Percentiles rank a stretch among this genome's conserved stretches.
Conservation (phyloP, 306 rosid species). For the Cicer cuneatum region DNA sequence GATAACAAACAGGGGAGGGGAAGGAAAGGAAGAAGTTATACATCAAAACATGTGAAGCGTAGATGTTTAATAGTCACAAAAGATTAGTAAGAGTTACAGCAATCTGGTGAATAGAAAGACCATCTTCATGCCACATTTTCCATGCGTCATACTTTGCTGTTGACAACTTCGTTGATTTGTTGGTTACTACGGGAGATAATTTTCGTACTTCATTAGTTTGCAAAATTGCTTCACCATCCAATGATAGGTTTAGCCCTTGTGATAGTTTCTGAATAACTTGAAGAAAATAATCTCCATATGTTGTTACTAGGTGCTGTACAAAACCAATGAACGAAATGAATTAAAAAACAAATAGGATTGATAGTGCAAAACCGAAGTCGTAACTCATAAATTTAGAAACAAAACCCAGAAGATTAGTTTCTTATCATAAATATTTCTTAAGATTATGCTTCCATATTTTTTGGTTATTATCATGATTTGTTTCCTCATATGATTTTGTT, state of each 20-base stretch:
- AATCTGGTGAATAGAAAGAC: conserved; percentile 65
- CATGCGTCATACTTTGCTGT: conserved; percentile 81
- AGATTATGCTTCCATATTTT: not conserved
- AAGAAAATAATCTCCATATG: conserved; percentile 76
- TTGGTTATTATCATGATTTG: not conserved
- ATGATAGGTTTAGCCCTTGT: conserved; percentile 57
- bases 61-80: conserved; percentile 7
- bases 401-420: no score
- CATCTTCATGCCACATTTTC: conserved; percentile 88
- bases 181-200: conserved; percentile 46
- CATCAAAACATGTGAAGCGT: conserved; percentile 28
- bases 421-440: not conserved
- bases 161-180: conserved; percentile 52
- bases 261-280: conserved; percentile 59
- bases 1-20: conserved; percentile 26
- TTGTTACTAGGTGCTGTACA: conserved; percentile 72
- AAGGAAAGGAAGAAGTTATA: conserved; percentile 15
- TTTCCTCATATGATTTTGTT: conserved; percentile 1
- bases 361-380: no score
- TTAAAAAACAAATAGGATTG: no score
- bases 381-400: no score
- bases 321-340: not conserved
- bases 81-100: conserved; percentile 63
- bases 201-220: conserved; percentile 55
- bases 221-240: conserved; percentile 66